Percentiles rank a stretch among this genome's conserved stretches.
phyloP scores from a whole-genome alignment of 805 yeast genomes.

The Saturnispora saitoi region DNA sequence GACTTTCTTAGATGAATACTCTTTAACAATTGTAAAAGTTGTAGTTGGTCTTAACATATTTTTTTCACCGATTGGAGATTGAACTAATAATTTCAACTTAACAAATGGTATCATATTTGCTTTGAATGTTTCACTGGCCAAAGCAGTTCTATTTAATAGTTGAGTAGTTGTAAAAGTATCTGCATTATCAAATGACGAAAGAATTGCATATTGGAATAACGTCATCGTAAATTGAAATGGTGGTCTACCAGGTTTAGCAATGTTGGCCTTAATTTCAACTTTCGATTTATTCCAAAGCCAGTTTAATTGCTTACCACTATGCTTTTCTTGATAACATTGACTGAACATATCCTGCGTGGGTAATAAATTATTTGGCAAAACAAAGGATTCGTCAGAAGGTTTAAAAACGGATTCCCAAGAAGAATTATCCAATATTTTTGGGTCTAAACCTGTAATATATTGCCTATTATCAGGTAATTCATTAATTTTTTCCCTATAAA shows the following conservation, averaged over 20 bases:
- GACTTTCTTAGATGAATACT: constrained; percentile 77
- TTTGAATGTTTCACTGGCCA: constrained; percentile 56
- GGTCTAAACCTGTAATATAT: constrained; percentile 25
- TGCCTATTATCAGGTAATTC: constrained; percentile 14
- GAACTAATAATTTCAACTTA: constrained; percentile 65
- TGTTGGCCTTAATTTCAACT: constrained; percentile 83
- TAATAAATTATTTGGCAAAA: constrained; percentile 59
- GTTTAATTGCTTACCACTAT: constrained; percentile 78
- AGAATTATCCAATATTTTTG: constrained; percentile 26
- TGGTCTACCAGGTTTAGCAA: constrained; percentile 71
- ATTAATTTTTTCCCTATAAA: constrained; percentile 22
- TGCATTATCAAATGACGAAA: constrained; percentile 73
- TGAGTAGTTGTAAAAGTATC: constrained; percentile 51
- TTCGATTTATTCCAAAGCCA: constrained; percentile 96
- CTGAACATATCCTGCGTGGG: constrained; percentile 60
- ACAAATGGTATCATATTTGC: constrained; percentile 74
- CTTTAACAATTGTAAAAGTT: constrained; percentile 59
- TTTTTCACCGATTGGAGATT: constrained; percentile 55
- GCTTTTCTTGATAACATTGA: constrained; percentile 61
- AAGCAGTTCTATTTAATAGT: constrained; percentile 58
- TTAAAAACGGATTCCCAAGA: constrained; percentile 28
- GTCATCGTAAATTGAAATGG: constrained; percentile 78
- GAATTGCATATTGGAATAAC: constrained; percentile 76
- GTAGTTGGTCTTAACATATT: constrained; percentile 45
- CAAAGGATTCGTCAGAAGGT: constrained; percentile 34